Evolutionary conservation across 139 green algal species (phyloP).

Genomic region (Tetraselmis chui): DNA sequence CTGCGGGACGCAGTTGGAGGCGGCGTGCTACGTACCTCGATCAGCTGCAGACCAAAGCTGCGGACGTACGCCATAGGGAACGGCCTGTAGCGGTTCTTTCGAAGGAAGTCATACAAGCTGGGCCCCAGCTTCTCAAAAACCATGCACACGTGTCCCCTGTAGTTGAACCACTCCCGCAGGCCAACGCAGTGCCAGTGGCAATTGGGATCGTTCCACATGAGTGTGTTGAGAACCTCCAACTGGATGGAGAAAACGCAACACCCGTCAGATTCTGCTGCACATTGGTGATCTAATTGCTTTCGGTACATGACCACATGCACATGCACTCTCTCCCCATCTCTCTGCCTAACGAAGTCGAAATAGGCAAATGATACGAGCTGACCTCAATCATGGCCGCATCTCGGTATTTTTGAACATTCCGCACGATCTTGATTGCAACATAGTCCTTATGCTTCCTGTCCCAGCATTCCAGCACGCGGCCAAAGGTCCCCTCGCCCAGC

Average conservation of each 20-base stretch:
- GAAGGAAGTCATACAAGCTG: slow-evolving; percentile 92
- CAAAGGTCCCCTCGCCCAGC: slow-evolving; percentile 92
- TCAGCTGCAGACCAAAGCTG: slow-evolving; percentile 66
- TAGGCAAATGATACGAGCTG: background rate
- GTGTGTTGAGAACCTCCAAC: slow-evolving; percentile 80
- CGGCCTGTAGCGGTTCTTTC: slow-evolving; percentile 83
- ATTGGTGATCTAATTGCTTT: too few relatives aligned
- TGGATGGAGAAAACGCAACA: slow-evolving; percentile 42
- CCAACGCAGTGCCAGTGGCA: slow-evolving; percentile 63
- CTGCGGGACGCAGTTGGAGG: background rate
- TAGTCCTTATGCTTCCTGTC: slow-evolving; percentile 67
- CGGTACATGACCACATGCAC: too few relatives aligned
- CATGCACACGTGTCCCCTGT: slow-evolving; percentile 96
- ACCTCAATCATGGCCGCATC: slow-evolving; percentile 97
- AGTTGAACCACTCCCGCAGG: slow-evolving; percentile 94
- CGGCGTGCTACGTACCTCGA: slow-evolving; percentile 43
- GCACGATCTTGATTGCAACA: slow-evolving; percentile 88
- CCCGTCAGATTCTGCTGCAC: too few relatives aligned
- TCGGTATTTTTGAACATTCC: slow-evolving; percentile 94
- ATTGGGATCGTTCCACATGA: slow-evolving; percentile 66
- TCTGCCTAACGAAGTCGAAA: too few relatives aligned
- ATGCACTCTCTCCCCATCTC: too few relatives aligned
- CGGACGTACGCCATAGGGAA: slow-evolving; percentile 65
- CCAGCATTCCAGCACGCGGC: slow-evolving; percentile 96
- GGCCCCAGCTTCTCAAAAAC: slow-evolving; percentile 94